Base-by-base conservation (phyloP, 176 grass and related monocot genomes). In the Poa annua region DNA sequence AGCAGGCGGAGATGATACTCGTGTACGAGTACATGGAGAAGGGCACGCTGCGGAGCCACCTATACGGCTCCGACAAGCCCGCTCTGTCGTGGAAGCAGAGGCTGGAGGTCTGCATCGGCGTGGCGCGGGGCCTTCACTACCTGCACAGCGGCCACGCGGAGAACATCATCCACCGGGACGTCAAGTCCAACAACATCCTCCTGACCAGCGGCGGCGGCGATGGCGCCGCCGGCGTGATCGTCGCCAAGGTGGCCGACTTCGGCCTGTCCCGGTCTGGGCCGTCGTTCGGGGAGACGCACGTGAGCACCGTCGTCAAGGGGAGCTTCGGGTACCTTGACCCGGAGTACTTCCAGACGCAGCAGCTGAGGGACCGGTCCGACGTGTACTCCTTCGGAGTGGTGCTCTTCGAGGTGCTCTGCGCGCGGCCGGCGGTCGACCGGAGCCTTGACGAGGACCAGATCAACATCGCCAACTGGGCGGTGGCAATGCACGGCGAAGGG, bases 21-120 rank as follows among this genome's bases (percentile, higher is more conserved):
- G 93, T 95, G 21, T 95, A 92, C 64, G 93, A 95, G 74, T 90
- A 86, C 62, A 92, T 95, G 90, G 90, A 92, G 70, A 92, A 90
- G 8, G 90, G 90, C 69, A 85, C 93, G 36, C 74, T 95, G 20
- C 85, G 90, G 47, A 83, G 83, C 38, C 87, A 95, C 86, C 84
- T 95, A 13, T 95, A 92, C 77, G 90, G 80, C 2, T 65, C 56
- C 1, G 80, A 48, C 3, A 77, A 80, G 29, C 73, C 81, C 24
- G 4, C 66, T 56, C 66, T 93, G 26, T 76, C 91, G 0, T 93
- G 91, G 91, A 90, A 72, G 57, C 82, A 90, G 86, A 69, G 91
- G 50, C 78, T 93, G 21, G 88, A 90, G 72, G 88, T 93, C 73
- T 93, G 91, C 72, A 83, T 90, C 76, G 85, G 78, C 32, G 72